Evolutionary conservation across 306 rosid genomes (phyloP).

Genomic region (Carpinus viminea): DNA sequence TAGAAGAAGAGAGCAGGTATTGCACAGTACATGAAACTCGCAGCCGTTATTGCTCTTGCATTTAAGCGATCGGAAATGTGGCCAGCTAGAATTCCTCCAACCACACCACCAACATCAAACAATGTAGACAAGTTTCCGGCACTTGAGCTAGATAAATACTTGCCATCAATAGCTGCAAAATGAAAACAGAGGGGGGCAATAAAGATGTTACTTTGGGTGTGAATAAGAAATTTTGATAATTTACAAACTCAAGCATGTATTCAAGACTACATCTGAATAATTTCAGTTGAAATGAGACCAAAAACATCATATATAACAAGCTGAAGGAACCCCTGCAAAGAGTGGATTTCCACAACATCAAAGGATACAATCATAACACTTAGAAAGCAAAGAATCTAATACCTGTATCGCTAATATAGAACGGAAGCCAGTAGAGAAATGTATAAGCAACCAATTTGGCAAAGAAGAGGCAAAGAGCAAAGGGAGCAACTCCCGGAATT

Average conservation of each 20-base stretch:
- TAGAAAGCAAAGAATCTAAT: constrained; percentile 11
- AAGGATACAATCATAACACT: neutral
- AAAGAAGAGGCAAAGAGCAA: constrained; percentile 91
- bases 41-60: constrained; percentile 98
- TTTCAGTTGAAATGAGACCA: neutral
- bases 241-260: neutral
- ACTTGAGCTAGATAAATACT: constrained; percentile 69
- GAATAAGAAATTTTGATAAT: neutral
- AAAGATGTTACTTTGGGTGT: neutral
- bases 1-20: constrained; percentile 91
- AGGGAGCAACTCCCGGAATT: constrained; percentile 98
- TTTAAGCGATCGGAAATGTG: constrained; percentile 80
- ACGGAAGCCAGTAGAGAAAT: constrained; percentile 98
- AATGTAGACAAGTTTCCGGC: constrained; percentile 84
- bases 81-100: constrained; percentile 96
- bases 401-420: constrained; percentile 94
- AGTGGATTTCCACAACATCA: neutral
- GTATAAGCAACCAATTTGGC: constrained; percentile 98
- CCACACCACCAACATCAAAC: constrained; percentile 92
- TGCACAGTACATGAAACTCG: constrained; percentile 98
- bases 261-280: neutral
- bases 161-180: constrained; percentile 86
- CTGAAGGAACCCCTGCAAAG: neutral
- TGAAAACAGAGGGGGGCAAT: neutral
- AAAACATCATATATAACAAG: neutral